Base-by-base conservation (phyloP, 805 yeast species). In the Wickerhamomyces mucosus region DNA sequence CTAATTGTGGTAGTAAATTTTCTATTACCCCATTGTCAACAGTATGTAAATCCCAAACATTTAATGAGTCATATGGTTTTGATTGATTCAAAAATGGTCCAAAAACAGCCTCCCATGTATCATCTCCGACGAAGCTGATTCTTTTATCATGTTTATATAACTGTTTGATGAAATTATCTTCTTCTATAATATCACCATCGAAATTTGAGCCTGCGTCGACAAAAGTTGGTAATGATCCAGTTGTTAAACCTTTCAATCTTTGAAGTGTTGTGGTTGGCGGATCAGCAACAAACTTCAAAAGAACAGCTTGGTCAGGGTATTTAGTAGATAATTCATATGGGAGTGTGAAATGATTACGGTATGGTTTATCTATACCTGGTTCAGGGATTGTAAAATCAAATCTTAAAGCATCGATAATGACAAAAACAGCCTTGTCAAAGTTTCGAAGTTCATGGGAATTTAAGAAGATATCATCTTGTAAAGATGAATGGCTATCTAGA, bases 251-350 rank as follows among this genome's bases (percentile, higher is more conserved):
- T 53, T 89, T 89, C 30, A 89, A 62, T 37, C 98, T 69, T 2
- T 97, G 98, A 19, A 89, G 61, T 0, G 98, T 89, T 6, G 94
- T 97, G 0, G 98, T 89, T 5, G 98, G 98, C 1, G 98, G 97
- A 39, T 82, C 82, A 1, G 95, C 95, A 0, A 97, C 85, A 53
- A 77, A 88, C 0, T 95, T 95, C 32, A 89, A 48, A 0, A 89
- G 95, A 16, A 65, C 47, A 12, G 94, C 89, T 0, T 64, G 46
- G 36, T 70, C 67, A 6, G 89, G 63, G 33, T 85, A 57, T 4
- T 56, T 37, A 41, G 86, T 95, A 1, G 81, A 68, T 42, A 72
- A 69, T 0, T 55, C 37, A 76, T 89, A 83, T 11, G 71, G 53
- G 0, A 95, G 77, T 4, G 31, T 39, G 14, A 47, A 28, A 25